A percentile compares a stretch with the other conserved stretches of the same genome.
Evolutionary conservation across 2,329 filamentous ascomycete species (phyloP).

Genomic region (Pseudonectria buxi): DNA sequence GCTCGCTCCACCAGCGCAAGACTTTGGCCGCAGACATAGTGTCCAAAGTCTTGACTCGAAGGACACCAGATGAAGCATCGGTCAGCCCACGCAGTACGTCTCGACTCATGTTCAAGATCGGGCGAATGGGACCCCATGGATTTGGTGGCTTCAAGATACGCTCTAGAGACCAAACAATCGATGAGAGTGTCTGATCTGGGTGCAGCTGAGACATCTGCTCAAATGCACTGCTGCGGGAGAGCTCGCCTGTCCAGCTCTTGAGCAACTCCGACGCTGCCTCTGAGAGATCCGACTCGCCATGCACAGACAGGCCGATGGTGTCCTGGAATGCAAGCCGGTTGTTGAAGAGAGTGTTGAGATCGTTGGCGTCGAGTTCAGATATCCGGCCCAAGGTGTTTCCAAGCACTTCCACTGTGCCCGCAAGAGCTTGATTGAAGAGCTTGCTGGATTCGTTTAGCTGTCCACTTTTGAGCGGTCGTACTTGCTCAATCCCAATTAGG

Average conservation of each 20-base stretch:
- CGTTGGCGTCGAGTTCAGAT: constrained; percentile 63
- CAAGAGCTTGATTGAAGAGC: constrained; percentile 72
- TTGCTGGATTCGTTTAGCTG: constrained; percentile 36
- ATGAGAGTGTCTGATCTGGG: constrained; percentile 34
- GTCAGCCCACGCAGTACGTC: constrained; percentile 52
- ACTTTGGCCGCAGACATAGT: constrained; percentile 58
- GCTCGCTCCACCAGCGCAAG: constrained; percentile 72
- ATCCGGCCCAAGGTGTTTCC: constrained; percentile 71
- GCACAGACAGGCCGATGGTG: constrained; percentile 73
- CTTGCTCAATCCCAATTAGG: constrained; percentile 69
- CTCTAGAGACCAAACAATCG: constrained; percentile 38
- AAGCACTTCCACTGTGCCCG: constrained; percentile 50
- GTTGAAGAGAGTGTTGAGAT: constrained; percentile 64
- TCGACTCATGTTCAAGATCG: constrained; percentile 49
- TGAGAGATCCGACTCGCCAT: constrained; percentile 71
- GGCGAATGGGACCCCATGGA: constrained; percentile 52
- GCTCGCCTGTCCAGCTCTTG: constrained; percentile 70
- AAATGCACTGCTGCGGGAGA: constrained; percentile 35
- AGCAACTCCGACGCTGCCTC: constrained; percentile 75
- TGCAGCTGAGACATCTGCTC: constrained; percentile 34
- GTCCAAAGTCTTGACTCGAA: constrained; percentile 50
- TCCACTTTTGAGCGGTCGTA: constrained; percentile 48
- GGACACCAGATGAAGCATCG: constrained; percentile 48
- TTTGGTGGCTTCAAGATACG: constrained; percentile 27
- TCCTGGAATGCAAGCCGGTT: constrained; percentile 63